phyloP scores from a whole-genome alignment of 805 yeast genomes.

The Ogataea sp. region DNA sequence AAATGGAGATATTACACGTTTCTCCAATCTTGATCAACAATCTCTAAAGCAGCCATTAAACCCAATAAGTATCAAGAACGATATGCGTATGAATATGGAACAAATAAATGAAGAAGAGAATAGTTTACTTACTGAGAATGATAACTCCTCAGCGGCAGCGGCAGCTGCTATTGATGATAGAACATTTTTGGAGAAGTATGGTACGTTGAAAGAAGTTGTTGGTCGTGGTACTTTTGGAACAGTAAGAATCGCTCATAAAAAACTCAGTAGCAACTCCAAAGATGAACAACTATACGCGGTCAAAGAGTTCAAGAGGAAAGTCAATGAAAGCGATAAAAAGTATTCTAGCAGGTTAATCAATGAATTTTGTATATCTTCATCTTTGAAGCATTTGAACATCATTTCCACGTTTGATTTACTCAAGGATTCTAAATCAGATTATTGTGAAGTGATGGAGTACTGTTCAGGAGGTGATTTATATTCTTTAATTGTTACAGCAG shows the following conservation, averaged over 20 bases:
- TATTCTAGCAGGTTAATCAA: constrained; percentile 69
- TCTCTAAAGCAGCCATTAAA: constrained; percentile 14
- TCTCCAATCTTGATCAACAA: constrained; percentile 12
- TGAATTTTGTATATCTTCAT: constrained; percentile 77
- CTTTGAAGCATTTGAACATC: constrained; percentile 70
- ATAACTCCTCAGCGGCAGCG: too few relatives aligned
- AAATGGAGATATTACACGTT: constrained; percentile 23
- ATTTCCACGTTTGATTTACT: constrained; percentile 69
- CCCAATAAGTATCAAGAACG: constrained; percentile 12
- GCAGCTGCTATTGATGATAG: constrained; percentile 36
- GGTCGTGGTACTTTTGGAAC: constrained; percentile 95
- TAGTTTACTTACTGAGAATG: too few relatives aligned
- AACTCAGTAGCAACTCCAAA: constrained; percentile 17
- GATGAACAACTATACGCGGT: constrained; percentile 65
- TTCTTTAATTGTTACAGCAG: constrained; percentile 64
- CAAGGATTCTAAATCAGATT: constrained; percentile 76
- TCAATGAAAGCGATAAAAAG: constrained; percentile 53
- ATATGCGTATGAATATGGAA: constrained; percentile 2
- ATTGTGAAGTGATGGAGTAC: constrained; percentile 80
- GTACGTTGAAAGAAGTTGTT: constrained; percentile 88
- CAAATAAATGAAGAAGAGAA: constrained; percentile 4
- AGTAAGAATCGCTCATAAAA: constrained; percentile 81
- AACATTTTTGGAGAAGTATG: constrained; percentile 82
- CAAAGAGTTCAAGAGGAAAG: constrained; percentile 68
- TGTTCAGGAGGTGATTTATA: constrained; percentile 79